These are phyloP conservation scores for Melampsora larici-populina DNA, from an alignment of 1,284 basidiomycete species.

Conservation along the genomic window DNA sequence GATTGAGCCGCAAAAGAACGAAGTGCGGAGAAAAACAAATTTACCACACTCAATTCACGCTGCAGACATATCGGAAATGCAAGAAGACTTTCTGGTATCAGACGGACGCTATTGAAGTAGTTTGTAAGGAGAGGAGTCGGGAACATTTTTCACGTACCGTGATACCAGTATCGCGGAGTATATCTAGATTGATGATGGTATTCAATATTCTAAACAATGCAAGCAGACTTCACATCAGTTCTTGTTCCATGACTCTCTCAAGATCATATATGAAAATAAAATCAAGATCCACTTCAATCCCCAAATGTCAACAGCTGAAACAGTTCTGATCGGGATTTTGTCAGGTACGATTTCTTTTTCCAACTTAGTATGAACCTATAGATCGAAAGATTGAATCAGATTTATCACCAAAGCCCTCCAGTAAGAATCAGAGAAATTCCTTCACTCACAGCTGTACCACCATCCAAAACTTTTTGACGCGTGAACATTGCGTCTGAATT, in stretches of 20 bases:
- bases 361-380: conserved; percentile 34
- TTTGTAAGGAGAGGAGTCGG: background rate
- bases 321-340: conserved; percentile 2
- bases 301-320: conserved; percentile 31
- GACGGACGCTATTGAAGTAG: background rate
- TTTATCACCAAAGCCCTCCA: background rate
- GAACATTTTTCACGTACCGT: conserved; percentile 8
- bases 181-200: conserved; percentile 20
- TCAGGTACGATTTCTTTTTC: conserved; percentile 39
- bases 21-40: background rate
- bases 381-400: background rate
- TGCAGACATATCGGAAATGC: background rate
- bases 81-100: background rate
- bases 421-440: too few relatives aligned
- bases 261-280: background rate
- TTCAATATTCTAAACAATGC: conserved; percentile 21
- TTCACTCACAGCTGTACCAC: conserved; percentile 12
- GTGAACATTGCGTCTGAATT: conserved; percentile 9
- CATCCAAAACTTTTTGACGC: conserved; percentile 34
- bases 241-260: too few relatives aligned
- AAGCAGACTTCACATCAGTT: background rate
- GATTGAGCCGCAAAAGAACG: background rate
- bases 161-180: conserved; percentile 23
- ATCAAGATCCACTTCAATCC: conserved; percentile 23
- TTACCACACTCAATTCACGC: conserved; percentile 39